Conservation (phyloP, 2,329 filamentous ascomycete genomes). For the Exserohilum turcica region DNA sequence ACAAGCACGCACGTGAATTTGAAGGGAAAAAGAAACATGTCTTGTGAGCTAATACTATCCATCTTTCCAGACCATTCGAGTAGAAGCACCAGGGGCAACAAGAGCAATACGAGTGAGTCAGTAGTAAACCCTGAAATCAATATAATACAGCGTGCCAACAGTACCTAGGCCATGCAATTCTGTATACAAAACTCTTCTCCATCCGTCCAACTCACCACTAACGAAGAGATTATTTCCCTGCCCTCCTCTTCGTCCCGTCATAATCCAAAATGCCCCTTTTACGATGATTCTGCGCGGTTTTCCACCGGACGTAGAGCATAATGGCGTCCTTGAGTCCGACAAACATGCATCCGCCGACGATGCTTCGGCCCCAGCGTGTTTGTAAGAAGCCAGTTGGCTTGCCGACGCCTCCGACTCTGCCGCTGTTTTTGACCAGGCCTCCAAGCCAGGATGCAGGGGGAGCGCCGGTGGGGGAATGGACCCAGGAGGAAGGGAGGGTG, state of each 20-base stretch:
- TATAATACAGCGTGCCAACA: no score
- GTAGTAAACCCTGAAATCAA: no score
- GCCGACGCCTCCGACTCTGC: constrained; percentile 18
- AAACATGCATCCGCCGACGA: constrained; percentile 87
- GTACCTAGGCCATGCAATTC: no score
- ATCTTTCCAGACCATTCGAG: no score
- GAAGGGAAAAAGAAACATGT: no score
- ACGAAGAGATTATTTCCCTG: neutral
- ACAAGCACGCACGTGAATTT: no score
- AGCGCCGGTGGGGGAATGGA: constrained; percentile 51
- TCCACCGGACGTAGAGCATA: constrained; percentile 63
- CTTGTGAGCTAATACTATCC: no score
- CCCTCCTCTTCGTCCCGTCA: constrained; percentile 3
- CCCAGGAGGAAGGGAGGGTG: constrained; percentile 70
- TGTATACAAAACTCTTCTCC: no score
- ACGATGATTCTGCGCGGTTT: constrained; percentile 56
- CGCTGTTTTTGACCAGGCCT: constrained; percentile 22
- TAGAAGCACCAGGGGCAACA: no score
- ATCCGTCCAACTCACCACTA: no score
- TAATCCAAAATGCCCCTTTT: constrained; percentile 53
- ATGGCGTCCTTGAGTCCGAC: constrained; percentile 78
- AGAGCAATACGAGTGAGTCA: no score
- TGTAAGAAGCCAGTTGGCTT: constrained; percentile 72
- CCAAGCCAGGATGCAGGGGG: constrained; percentile 28
- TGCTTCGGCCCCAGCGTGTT: constrained; percentile 83